Evolutionary conservation across 2,329 filamentous ascomycete species (phyloP), one percentile per base, ranked within the genome.

Genomic region (Hymenoscyphus repandus): DNA sequence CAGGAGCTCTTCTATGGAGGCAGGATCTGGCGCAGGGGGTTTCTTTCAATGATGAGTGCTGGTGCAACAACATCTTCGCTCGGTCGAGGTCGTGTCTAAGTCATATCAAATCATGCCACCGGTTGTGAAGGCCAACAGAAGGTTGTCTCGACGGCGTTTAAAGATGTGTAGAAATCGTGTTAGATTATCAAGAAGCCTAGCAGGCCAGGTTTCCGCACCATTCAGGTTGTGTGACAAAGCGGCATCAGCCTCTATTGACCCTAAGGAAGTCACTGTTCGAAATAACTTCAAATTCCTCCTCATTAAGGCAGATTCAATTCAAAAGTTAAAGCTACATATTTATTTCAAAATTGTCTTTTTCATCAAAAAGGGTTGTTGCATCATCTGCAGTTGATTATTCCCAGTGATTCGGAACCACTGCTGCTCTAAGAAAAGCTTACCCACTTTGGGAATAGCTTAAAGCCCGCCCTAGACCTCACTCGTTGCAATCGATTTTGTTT

Each of bases 31-130:
- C 34, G 45, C 45, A 54, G 49, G 58, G 45, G 52, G 51, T 61
- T 57, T 62, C 51, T 57, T 58, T 58, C 49, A 54, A 52, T 56
- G 54, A 58, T 47, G 51, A 50, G 51, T 58, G 59, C 55, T 58
- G 58, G 51, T 49, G 58, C 59, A 62, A 58, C 62, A 65, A 64
- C 65, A 68, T 68, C 47, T 56, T 67, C 63, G 62, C 63, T 57
- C 55, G 41, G 33, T 40, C 51, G 52, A 48, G 31, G n/a, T 30
- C 18, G 18, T 39, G 46, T 36, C 46, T 53, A 61, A 50, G 51
- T 61, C 57, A 59, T 58, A 56, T 61, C 60, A 54, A 38, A 30
- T 30, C 37, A 30, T 38, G 48, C 33, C 22, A 42, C 12, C 18
- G 33, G 39, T 30, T 22, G 42, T 43, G 15, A 34, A n/a, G 15